Percentiles rank a stretch among this genome's conserved stretches.
phyloP scores from a whole-genome alignment of 257 asterid species.

The Linderniella brevidens region DNA sequence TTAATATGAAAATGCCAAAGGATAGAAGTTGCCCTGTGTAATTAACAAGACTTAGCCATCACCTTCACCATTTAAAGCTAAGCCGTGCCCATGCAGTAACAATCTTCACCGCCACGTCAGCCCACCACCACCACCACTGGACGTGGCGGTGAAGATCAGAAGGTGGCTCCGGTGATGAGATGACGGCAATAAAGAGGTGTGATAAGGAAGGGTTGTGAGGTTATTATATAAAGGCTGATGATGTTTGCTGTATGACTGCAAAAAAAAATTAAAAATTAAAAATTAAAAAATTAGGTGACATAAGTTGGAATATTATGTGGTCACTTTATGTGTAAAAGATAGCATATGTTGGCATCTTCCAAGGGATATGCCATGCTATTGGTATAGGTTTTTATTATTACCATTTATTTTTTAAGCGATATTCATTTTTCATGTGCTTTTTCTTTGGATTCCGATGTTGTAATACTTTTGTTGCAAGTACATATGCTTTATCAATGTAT shows the following conservation, averaged over 20 bases:
- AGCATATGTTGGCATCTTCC: conserved; percentile 1
- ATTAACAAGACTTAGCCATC: background rate
- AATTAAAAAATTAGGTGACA: background rate
- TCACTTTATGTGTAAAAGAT: conserved; percentile 1
- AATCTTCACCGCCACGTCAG: background rate
- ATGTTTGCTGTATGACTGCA: too few species aligned
- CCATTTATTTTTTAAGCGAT: too few species aligned
- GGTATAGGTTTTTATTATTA: background rate
- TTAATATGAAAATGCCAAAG: conserved; percentile 4
- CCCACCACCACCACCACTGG: too few species aligned
- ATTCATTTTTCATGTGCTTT: too few species aligned
- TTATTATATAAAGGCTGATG: background rate
- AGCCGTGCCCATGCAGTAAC: background rate
- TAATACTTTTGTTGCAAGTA: too few species aligned
- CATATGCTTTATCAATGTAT: too few species aligned
- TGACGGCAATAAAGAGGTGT: background rate
- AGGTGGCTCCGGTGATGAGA: background rate
- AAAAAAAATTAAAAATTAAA: background rate
- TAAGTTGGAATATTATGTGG: background rate
- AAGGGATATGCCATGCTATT: conserved; percentile 2
- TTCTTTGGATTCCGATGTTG: too few species aligned
- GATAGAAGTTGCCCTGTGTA: conserved; percentile 1
- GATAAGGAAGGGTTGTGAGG: background rate
- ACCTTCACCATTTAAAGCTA: background rate
- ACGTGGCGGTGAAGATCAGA: too few species aligned